Evolutionary conservation across 192 early-diverging fungal species (phyloP), one percentile per base, ranked within the genome.

Genomic region (Coemansia sp.): DNA sequence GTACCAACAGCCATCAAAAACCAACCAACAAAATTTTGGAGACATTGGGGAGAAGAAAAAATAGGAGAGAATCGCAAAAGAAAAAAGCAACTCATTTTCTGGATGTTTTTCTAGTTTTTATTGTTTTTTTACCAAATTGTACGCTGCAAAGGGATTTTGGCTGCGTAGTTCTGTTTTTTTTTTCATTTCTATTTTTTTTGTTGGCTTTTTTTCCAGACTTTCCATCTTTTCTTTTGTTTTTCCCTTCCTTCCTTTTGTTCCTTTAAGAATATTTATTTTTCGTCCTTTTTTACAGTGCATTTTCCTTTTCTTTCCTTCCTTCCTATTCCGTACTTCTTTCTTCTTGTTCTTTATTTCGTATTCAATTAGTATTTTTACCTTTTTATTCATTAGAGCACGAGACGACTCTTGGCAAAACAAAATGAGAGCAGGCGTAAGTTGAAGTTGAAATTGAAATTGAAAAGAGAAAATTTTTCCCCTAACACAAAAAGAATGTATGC

Each of bases 391-490:
- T 55, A 40, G 47, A 42, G 26, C 10, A 26, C 51, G 32, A 32
- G 32, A 32, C 32, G 32, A 32, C 4, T 32, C 32, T 64, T 52
- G 18, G n/a, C 5, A 26, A 41, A 26, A 54, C 19, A 55, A 61
- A 41, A 59, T 41, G 57, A 59, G 39, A 59, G 40, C 57, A 59
- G 57, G 57, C 22, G 51, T 54, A 54, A 54, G 51, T 54, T 26
- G 3, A 6, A 21, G 1, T 26, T 26, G 45, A 8, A 52, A 58
- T 22, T 48, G 5, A 62, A 69, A 47, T n/a, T n/a, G n/a, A n/a
- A n/a, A n/a, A n/a, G n/a, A 52, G 26, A 62, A 62, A 46, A 18
- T 2, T 5, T 52, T 6, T 6, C 12, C 12, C 3, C 15, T 54
- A 26, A 22, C 6, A 26, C 21, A 54, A 49, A 18, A 12, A 8